A percentile compares a stretch with the other conserved stretches of the same genome.
Conservation (phyloP, 768 basidiomycete genomes). For the Rhodotorula diobovata region DNA sequence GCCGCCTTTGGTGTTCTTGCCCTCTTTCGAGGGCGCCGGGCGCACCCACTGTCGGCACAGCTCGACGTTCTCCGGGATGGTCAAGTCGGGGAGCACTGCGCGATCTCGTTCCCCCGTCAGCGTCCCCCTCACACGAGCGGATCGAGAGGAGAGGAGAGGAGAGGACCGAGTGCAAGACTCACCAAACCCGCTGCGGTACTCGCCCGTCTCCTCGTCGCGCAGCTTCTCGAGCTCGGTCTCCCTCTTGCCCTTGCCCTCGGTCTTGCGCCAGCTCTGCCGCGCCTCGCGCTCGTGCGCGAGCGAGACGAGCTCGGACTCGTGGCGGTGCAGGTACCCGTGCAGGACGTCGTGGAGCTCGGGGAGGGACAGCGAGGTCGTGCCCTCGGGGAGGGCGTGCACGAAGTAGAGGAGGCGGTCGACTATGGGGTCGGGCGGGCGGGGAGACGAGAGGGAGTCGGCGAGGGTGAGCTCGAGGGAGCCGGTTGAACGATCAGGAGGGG, state of each 20-base stretch:
- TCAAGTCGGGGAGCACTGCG: slow-evolving; percentile 35
- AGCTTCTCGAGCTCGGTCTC: slow-evolving; percentile 35
- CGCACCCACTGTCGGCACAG: slow-evolving; percentile 34
- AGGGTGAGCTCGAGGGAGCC: not conserved
- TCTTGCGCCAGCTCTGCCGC: slow-evolving; percentile 23
- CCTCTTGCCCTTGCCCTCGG: slow-evolving; percentile 37
- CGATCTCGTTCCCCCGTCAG: no score
- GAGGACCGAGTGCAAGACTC: not conserved
- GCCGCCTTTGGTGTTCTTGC: slow-evolving; percentile 33
- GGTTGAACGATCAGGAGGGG: not conserved
- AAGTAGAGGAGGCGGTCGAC: slow-evolving; percentile 37
- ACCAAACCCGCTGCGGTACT: slow-evolving; percentile 38
- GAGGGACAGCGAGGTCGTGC: slow-evolving; percentile 29
- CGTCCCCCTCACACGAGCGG: no score
- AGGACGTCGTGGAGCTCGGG: slow-evolving; percentile 33
- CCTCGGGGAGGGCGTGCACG: slow-evolving; percentile 27
- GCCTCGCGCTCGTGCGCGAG: slow-evolving; percentile 26
- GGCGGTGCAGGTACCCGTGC: slow-evolving; percentile 31
- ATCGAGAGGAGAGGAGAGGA: not conserved
- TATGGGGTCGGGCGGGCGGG: no score
- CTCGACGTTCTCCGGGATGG: slow-evolving; percentile 31
- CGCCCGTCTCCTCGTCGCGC: slow-evolving; percentile 11
- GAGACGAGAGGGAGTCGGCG: not conserved
- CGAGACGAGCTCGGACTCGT: slow-evolving; percentile 26
- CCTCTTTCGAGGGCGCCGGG: slow-evolving; percentile 20